phyloP scores from a whole-genome alignment of 768 basidiomycete species.

The Russula lepida region DNA sequence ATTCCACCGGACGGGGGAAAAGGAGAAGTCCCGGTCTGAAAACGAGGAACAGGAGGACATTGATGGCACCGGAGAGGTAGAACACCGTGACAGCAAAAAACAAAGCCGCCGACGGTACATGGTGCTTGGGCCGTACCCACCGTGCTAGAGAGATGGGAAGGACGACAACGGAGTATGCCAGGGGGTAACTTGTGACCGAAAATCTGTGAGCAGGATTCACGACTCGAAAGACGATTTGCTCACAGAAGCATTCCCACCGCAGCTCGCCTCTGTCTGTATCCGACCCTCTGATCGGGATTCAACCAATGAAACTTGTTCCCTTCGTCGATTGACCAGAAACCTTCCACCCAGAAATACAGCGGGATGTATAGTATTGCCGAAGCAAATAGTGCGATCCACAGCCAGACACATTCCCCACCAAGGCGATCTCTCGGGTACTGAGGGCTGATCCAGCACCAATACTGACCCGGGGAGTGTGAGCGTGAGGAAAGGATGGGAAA shows the following conservation, averaged over 20 bases:
- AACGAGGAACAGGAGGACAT: slow-evolving; percentile 33
- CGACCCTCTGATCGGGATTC: not conserved
- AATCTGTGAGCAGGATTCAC: not conserved
- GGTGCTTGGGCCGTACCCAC: not conserved
- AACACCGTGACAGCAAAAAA: slow-evolving; percentile 30
- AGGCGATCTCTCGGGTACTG: not conserved
- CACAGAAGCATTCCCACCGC: too few relatives aligned
- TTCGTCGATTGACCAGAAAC: not conserved
- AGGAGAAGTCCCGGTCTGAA: slow-evolving; percentile 32
- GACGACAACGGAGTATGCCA: not conserved
- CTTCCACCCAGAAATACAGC: too few relatives aligned
- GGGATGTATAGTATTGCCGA: not conserved
- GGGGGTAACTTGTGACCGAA: not conserved
- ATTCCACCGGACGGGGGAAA: slow-evolving; percentile 19
- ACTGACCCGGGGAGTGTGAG: not conserved
- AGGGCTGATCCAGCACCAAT: not conserved
- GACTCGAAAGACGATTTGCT: too few relatives aligned
- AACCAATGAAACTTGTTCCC: slow-evolving; percentile 19
- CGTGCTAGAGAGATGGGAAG: not conserved
- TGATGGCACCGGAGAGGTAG: slow-evolving; percentile 33
- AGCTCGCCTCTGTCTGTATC: not conserved
- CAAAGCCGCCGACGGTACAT: slow-evolving; percentile 27
- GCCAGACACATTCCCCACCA: not conserved
- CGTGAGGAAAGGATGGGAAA: not conserved
- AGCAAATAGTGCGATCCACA: not conserved